Percentiles rank a stretch among this genome's conserved stretches.
Evolutionary conservation across 1,284 basidiomycete species (phyloP).

Genomic region (Puccinia hordei): DNA sequence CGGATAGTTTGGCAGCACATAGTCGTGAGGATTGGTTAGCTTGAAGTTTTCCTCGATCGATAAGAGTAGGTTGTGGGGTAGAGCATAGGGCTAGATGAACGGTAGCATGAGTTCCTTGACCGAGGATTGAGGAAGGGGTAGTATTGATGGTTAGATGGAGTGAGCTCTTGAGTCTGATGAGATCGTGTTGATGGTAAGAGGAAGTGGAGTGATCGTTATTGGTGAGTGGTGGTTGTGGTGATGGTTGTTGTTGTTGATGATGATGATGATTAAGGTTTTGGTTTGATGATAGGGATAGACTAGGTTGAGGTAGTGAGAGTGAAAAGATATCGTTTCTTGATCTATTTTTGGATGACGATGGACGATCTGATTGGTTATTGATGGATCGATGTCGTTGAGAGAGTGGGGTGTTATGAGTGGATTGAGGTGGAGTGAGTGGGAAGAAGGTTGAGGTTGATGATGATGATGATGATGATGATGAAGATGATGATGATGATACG

Average conservation of each 20-base stretch:
- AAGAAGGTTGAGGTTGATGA: slow-evolving; percentile 51
- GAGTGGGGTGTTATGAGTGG: slow-evolving; percentile 52
- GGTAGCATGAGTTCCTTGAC: slow-evolving; percentile 21
- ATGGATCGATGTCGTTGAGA: slow-evolving; percentile 36
- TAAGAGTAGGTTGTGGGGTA: not conserved
- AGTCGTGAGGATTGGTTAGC: not conserved
- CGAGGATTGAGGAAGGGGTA: not conserved
- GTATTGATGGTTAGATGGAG: slow-evolving; percentile 4
- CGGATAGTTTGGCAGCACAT: slow-evolving; percentile 9
- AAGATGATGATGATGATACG: slow-evolving; percentile 41
- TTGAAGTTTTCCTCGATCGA: not conserved
- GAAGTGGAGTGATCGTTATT: not conserved
- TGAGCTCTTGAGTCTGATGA: slow-evolving; percentile 1
- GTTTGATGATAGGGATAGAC: not conserved
- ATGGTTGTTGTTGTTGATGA: slow-evolving; percentile 39
- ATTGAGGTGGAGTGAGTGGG: slow-evolving; percentile 58
- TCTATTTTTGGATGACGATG: slow-evolving; percentile 27
- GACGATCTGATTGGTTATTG: slow-evolving; percentile 15
- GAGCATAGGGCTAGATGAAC: not conserved
- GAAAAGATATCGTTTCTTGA: slow-evolving; percentile 51
- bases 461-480: slow-evolving; percentile 34
- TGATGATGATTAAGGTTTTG: slow-evolving; percentile 25
- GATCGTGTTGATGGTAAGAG: not conserved
- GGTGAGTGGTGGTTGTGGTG: slow-evolving; percentile 39
- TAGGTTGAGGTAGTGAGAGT: slow-evolving; percentile 48